Conservation (phyloP, 2,329 filamentous ascomycete species). For the Neonectria hederae region DNA sequence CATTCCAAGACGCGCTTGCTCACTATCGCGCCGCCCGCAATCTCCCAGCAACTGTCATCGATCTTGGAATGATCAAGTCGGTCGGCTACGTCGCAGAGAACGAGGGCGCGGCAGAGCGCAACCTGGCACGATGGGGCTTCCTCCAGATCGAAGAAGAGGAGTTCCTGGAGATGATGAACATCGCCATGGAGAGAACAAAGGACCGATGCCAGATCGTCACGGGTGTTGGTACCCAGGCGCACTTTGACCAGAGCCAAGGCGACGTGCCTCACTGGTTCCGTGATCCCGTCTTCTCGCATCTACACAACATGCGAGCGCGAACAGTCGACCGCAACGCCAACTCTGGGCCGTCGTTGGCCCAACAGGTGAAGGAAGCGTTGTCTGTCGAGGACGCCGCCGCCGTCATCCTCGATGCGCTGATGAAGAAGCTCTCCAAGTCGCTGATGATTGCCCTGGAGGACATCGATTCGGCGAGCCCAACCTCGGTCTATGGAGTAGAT, state of each 20-base stretch:
- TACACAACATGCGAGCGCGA: conserved; percentile 13
- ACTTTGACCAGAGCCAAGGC: conserved; percentile 14
- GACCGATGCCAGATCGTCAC: conserved; percentile 8
- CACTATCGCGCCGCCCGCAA: not conserved
- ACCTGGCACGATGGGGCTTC: conserved; percentile 14
- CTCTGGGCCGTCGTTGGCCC: not conserved
- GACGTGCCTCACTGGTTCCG: conserved; percentile 18
- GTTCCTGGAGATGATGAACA: conserved; percentile 8
- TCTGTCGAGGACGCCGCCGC: conserved; percentile 4
- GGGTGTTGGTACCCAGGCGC: conserved; percentile 15
- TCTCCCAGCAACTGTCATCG: conserved; percentile 3
- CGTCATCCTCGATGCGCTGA: not conserved
- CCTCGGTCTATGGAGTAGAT: conserved; percentile 8
- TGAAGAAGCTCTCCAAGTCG: conserved; percentile 18
- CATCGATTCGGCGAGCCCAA: conserved; percentile 7
- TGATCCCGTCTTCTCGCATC: conserved; percentile 15
- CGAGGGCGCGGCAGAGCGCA: conserved; percentile 10
- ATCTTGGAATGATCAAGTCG: conserved; percentile 9
- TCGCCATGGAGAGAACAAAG: conserved; percentile 5
- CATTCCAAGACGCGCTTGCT: conserved; percentile 11
- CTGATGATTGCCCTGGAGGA: conserved; percentile 14
- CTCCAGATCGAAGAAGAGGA: conserved; percentile 15
- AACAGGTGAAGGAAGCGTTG: conserved; percentile 8
- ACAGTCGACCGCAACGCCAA: conserved; percentile 6
- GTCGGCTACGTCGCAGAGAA: conserved; percentile 12